Conservation (phyloP, 768 basidiomycete species). For the Lactifluus pinguis region DNA sequence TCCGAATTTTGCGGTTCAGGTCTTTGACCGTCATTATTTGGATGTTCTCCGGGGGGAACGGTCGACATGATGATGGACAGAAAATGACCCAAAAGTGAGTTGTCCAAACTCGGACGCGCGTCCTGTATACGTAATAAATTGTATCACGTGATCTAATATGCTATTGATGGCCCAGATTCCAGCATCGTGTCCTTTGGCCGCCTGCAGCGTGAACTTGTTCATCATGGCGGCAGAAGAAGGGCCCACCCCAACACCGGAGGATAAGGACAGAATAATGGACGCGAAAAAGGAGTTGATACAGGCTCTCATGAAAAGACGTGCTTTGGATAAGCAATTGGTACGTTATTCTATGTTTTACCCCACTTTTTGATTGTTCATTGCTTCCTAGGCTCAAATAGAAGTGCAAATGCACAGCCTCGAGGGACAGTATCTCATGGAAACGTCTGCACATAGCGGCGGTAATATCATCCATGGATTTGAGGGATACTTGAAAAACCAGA, state of each 20-base stretch:
- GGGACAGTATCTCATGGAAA: slow-evolving; percentile 67
- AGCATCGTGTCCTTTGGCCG: slow-evolving; percentile 2
- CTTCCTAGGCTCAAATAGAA: slow-evolving; percentile 63
- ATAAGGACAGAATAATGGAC: slow-evolving; percentile 60
- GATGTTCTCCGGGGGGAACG: slow-evolving; percentile 10
- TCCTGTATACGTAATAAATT: background rate
- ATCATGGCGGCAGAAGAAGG: slow-evolving; percentile 30
- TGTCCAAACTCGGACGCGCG: slow-evolving; percentile 9
- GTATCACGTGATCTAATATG: background rate
- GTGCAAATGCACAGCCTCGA: slow-evolving; percentile 73
- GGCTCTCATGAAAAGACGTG: slow-evolving; percentile 66
- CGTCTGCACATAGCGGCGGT: slow-evolving; percentile 65
- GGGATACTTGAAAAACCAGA: slow-evolving; percentile 74
- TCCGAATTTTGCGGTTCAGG: slow-evolving; percentile 39
- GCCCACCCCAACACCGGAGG: slow-evolving; percentile 45
- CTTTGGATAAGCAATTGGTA: slow-evolving; percentile 70
- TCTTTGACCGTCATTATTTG: slow-evolving; percentile 5
- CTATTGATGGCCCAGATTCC: background rate
- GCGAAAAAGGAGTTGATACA: slow-evolving; percentile 68
- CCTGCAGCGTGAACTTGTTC: background rate
- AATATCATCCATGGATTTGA: slow-evolving; percentile 88
- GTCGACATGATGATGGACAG: slow-evolving; percentile 13
- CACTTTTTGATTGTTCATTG: background rate
- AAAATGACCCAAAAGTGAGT: background rate
- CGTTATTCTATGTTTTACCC: slow-evolving; percentile 21